phyloP scores from a whole-genome alignment of 495 filamentous ascomycete genomes.

The Jackrogersella multiformis region DNA sequence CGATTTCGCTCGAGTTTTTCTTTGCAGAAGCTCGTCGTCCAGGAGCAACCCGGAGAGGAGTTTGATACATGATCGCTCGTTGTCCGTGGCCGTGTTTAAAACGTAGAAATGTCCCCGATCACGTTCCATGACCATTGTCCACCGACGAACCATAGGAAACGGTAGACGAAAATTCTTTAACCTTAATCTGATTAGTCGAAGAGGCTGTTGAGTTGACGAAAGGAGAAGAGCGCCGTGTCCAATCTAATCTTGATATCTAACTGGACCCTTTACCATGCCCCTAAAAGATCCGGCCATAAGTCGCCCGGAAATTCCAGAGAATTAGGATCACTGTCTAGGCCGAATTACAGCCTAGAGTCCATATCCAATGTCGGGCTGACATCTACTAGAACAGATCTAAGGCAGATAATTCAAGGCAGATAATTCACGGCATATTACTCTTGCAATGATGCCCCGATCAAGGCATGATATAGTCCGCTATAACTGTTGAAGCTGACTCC shows the following conservation, averaged over 20 bases:
- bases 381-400: too few relatives aligned
- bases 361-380: neutral
- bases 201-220: slow-evolving; percentile 44
- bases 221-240: slow-evolving; percentile 44
- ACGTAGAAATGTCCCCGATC: slow-evolving; percentile 43
- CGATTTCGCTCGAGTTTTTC: slow-evolving; percentile 9
- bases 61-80: slow-evolving; percentile 48
- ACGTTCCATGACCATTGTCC: slow-evolving; percentile 34
- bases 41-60: slow-evolving; percentile 45
- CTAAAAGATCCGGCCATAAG: neutral
- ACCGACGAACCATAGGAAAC: neutral
- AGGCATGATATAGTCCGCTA: neutral
- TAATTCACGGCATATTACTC: neutral
- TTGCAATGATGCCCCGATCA: neutral
- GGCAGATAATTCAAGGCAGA: too few relatives aligned
- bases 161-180: neutral
- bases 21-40: slow-evolving; percentile 3
- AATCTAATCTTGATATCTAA: neutral
- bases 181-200: slow-evolving; percentile 45
- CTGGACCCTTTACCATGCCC: neutral
- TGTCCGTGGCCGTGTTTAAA: slow-evolving; percentile 44
- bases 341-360: neutral
- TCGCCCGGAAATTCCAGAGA: neutral
- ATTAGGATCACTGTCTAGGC: neutral
- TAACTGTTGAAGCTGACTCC: neutral